Evolutionary conservation across 2,329 filamentous ascomycete genomes (phyloP).

Genomic region (Penicillium sclerotiorum): DNA sequence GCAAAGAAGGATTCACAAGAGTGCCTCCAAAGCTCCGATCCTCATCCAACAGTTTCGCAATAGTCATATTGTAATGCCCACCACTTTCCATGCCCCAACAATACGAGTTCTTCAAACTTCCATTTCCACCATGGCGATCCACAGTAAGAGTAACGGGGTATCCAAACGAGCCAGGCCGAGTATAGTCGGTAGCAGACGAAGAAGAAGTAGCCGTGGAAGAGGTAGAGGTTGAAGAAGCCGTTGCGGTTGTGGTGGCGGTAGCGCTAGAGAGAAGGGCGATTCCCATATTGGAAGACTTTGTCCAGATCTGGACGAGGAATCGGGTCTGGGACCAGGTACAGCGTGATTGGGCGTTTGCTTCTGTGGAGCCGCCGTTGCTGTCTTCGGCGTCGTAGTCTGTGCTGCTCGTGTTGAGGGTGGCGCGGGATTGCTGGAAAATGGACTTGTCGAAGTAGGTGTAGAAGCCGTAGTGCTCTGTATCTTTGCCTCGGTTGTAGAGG

Average conservation of each 20-base stretch:
- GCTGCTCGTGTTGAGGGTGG: constrained; percentile 47
- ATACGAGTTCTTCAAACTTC: constrained; percentile 59
- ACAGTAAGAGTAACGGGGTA: constrained; percentile 63
- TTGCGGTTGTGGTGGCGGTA: constrained; percentile 11
- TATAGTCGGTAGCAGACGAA: constrained; percentile 49
- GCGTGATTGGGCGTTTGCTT: constrained; percentile 49
- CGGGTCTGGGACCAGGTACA: constrained; percentile 65
- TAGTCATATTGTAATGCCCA: constrained; percentile 48
- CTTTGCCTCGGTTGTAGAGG: constrained; percentile 78
- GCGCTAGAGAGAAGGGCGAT: constrained; percentile 27
- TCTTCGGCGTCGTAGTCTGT: constrained; percentile 49
- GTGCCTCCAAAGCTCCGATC: constrained; percentile 54
- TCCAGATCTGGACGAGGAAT: constrained; percentile 66
- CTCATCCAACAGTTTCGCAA: constrained; percentile 55
- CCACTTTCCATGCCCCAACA: constrained; percentile 60
- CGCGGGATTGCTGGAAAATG: constrained; percentile 72
- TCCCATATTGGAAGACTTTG: constrained; percentile 44
- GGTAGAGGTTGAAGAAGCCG: constrained; percentile 22
- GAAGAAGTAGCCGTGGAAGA: constrained; percentile 16
- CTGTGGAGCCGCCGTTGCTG: constrained; percentile 52
- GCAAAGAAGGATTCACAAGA: constrained; percentile 55
- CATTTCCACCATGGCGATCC: constrained; percentile 62
- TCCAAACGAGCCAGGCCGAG: constrained; percentile 60
- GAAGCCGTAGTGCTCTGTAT: constrained; percentile 88
- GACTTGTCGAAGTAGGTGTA: constrained; percentile 89